Evolutionary conservation across 2,329 filamentous ascomycete genomes (phyloP), one percentile per base, ranked within the genome.

Genomic region (Cordyceps fumosorosea): DNA sequence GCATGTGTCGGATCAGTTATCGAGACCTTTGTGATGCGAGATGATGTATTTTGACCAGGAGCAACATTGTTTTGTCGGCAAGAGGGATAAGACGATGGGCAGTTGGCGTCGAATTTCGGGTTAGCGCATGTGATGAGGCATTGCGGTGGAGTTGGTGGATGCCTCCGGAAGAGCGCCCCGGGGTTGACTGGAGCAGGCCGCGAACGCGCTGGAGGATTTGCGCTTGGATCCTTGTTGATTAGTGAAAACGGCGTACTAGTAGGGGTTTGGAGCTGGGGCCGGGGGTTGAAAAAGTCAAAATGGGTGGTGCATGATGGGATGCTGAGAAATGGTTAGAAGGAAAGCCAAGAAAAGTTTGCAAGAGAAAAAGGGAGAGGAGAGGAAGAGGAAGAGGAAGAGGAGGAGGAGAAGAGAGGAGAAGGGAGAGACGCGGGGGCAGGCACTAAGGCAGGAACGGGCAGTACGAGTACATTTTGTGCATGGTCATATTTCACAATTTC

Each of bases 161-260:
- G 50, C 50, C 57, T 53, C 57, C 57, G 57, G 57, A 60, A 60
- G 37, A 60, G 11, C 24, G 57, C 40, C 50, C 57, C 50, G 57
- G 57, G 26, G 50, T 60, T 26, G 50, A 45, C 34, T 58, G 29
- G 55, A 48, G 55, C 48, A 42, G 37, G 37, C 37, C 22, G 37
- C 18, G 37, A 26, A 60, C 57, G 32, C 22, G 47, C 24, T 51
- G 48, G n/a, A n/a, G 45, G 56, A 52, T 59, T 14, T 52, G 56
- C 47, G 48, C n/a, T 44, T 50, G 47, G 37, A 44, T 50, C 37
- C 56, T 37, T 51, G 48, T 8, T 47, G 44, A 20, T 22, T 47
- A 20, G 44, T 11, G 18, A 44, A 37, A 14, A 37, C 34, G 40
- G 40, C 40, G 40, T 44, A 44, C 40, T 44, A n/a, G 40, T 44